Evolutionary conservation across 441 rosid genomes (phyloP), one percentile per base, ranked within the genome.

Genomic region (Lepidium campestre): DNA sequence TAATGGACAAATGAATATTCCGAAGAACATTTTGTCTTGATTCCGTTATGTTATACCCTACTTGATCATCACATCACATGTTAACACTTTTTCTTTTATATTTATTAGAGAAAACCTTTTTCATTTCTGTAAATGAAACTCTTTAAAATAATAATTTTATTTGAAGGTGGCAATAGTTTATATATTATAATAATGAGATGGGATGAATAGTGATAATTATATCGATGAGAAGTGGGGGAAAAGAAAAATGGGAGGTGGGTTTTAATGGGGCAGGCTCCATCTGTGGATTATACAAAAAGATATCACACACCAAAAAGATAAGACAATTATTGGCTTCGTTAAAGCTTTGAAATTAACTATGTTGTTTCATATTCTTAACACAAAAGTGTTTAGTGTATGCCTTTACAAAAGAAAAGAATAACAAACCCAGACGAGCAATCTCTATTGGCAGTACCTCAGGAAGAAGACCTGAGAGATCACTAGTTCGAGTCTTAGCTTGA

Each of bases 1-100:
- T 64, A 64, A 29, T 57, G 71, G 71, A 65, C 75, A 72, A 65
- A 65, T 65, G 75, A 57, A 72, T 72, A 65, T 57, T 34, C 75
- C 71, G 71, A 72, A 49, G 31, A 7, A 7, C 71, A 32, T 65
- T 64, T 72, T 72, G 75, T 49, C 55, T 18, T 57, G 66, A 40
- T 57, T 12, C 60, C 45, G 40, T 57, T 71, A 22, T 4, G 60
- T 40, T 18, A 49, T 68, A 46, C 50, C 70, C 70, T 64, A 64
- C 70, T 31, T 64, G 65, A 57, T 64, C 40, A 65, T 71, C 71
- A 71, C 65, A 64, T 57, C 71, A 71, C 75, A 64, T 71, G 75
- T 48, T 19, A 23, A 47, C 70, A 29, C 53, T 56, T 71, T 63
- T 40, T 46, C n/a, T 48, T 70, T 53, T 48, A 7, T 12, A 14